A percentile compares a stretch with the other conserved stretches of the same genome.
These are phyloP conservation scores for Phytophthora sp. DNA, from an alignment of 352 stramenopile genomes.

Conservation along the genomic window DNA sequence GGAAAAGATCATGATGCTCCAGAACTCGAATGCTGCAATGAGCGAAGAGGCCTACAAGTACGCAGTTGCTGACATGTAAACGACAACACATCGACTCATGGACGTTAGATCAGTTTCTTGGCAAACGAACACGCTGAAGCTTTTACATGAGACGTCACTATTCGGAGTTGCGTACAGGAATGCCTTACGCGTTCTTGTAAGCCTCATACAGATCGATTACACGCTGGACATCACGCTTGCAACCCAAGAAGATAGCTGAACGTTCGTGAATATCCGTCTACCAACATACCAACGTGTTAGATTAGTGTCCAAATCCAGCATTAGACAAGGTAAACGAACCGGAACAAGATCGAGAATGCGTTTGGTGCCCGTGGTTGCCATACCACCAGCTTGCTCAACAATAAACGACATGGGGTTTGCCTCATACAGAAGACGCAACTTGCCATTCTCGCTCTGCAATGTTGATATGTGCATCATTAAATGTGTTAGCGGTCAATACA, in stretches of 20 bases:
- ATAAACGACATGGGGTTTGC: conserved; percentile 99
- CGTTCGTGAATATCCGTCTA: conserved; percentile 96
- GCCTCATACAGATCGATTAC: conserved; percentile 78
- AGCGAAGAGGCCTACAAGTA: conserved; percentile 85
- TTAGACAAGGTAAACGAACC: conserved; percentile 84
- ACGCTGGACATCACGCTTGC: conserved; percentile 86
- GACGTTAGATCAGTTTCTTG: neutral
- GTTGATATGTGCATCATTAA: too few species aligned
- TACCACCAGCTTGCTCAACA: conserved; percentile 96
- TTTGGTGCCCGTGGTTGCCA: conserved; percentile 95
- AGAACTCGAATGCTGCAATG: conserved; percentile 63
- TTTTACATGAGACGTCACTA: neutral
- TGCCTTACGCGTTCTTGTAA: conserved; percentile 55
- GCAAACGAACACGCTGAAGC: neutral
- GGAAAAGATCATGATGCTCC: conserved; percentile 89
- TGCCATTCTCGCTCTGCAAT: conserved; percentile 79
- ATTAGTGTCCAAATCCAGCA: conserved; percentile 11
- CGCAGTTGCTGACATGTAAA: conserved; percentile 84
- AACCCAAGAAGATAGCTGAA: conserved; percentile 97
- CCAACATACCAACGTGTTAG: conserved; percentile 4
- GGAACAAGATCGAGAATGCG: conserved; percentile 95
- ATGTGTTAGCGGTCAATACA: too few species aligned
- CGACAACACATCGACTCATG: neutral
- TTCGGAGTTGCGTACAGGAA: too few species aligned
- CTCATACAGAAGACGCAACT: conserved; percentile 99